phyloP scores from a whole-genome alignment of 371 early-diverging fungal species.

The Mucor ambiguus region DNA sequence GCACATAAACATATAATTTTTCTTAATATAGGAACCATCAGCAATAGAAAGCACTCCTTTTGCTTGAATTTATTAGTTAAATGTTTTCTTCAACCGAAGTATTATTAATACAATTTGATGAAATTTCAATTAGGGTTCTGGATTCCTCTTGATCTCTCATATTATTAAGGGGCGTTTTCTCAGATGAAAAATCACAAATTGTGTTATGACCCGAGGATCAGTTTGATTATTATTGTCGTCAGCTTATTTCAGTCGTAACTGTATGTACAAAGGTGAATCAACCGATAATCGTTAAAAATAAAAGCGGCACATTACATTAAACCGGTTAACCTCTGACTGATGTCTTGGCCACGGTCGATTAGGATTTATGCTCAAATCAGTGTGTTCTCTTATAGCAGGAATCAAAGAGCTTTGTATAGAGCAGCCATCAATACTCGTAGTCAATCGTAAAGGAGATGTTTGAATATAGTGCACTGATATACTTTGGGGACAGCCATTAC shows the following conservation, averaged over 20 bases:
- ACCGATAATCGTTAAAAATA: conserved; percentile 1
- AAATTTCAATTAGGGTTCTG: background rate
- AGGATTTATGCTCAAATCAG: background rate
- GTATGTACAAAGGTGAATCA: background rate
- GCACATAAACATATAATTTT: background rate
- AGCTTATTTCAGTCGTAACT: background rate
- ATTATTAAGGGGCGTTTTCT: background rate
- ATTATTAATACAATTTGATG: background rate
- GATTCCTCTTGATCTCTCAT: background rate
- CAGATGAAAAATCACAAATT: background rate
- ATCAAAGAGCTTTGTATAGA: background rate
- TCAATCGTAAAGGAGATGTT: background rate
- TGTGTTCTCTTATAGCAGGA: background rate
- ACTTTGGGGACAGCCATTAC: background rate
- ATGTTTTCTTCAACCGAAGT: background rate
- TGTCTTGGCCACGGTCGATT: background rate
- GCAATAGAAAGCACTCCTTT: background rate
- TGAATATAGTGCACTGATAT: too few species aligned
- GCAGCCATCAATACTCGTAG: background rate
- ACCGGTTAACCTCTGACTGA: background rate
- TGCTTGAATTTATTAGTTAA: background rate
- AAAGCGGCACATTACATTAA: background rate
- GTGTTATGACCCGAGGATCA: background rate
- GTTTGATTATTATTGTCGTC: conserved; percentile 5
- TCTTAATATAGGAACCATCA: background rate